A percentile compares a stretch with the other conserved stretches of the same genome.
These are phyloP conservation scores for Trichoderma oligosporum DNA, from an alignment of 2,329 filamentous ascomycete species.

Conservation along the genomic window DNA sequence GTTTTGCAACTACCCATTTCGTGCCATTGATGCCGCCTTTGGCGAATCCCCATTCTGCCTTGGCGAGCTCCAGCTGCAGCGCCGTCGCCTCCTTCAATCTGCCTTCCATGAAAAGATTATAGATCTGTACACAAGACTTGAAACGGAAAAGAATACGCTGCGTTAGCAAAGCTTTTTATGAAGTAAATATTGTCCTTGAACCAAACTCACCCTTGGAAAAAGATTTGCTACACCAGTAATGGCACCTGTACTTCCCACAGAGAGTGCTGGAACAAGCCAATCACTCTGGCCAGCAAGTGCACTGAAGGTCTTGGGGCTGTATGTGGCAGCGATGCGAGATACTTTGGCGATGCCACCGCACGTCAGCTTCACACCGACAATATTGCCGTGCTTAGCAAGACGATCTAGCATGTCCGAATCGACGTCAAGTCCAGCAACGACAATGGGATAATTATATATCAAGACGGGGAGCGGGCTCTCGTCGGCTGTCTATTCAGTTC, in stretches of 20 bases:
- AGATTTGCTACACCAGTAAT: slow-evolving; percentile 63
- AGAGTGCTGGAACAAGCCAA: slow-evolving; percentile 61
- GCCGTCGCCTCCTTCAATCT: slow-evolving; percentile 45
- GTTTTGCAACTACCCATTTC: slow-evolving; percentile 56
- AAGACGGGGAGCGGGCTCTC: slow-evolving; percentile 59
- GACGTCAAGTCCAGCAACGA: slow-evolving; percentile 63
- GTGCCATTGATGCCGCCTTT: slow-evolving; percentile 59
- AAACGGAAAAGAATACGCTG: not conserved
- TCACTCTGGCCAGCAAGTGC: slow-evolving; percentile 71
- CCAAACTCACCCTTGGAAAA: slow-evolving; percentile 47
- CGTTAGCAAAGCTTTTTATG: not conserved
- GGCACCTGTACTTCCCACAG: slow-evolving; percentile 55
- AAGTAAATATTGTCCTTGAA: no score
- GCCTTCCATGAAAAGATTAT: slow-evolving; percentile 45
- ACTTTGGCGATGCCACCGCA: slow-evolving; percentile 74
- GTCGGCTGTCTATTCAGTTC: slow-evolving; percentile 44
- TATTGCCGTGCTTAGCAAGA: slow-evolving; percentile 54
- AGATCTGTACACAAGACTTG: slow-evolving; percentile 47
- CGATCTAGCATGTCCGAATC: slow-evolving; percentile 59
- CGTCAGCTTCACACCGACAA: slow-evolving; percentile 68
- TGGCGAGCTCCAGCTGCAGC: slow-evolving; percentile 48
- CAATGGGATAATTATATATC: slow-evolving; percentile 70
- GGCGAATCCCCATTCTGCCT: slow-evolving; percentile 53
- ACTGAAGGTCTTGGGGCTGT: slow-evolving; percentile 54
- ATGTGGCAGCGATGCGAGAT: slow-evolving; percentile 51